Conservation (phyloP, 2,329 filamentous ascomycete genomes). For the Fusarium nygamai region DNA sequence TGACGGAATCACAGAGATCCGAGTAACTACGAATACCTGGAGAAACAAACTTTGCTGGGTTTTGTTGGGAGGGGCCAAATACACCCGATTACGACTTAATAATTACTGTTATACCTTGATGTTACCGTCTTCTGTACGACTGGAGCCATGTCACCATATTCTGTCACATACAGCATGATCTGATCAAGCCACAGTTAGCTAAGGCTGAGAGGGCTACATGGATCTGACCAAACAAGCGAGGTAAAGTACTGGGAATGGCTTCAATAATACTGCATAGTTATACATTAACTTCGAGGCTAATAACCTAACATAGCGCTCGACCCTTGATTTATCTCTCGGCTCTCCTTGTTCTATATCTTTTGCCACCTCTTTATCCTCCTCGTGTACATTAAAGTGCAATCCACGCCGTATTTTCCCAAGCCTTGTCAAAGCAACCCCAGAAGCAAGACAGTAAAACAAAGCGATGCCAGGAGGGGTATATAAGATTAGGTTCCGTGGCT, state of each 20-base stretch:
- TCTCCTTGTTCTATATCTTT: slow-evolving; percentile 7
- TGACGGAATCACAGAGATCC: slow-evolving; percentile 13
- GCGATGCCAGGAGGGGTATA: slow-evolving; percentile 43
- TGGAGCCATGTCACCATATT: slow-evolving; percentile 10
- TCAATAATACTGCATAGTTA: slow-evolving; percentile 5
- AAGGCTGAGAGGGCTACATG: neutral
- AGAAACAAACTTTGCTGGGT: neutral
- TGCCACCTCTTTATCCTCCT: slow-evolving; percentile 20
- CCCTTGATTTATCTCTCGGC: slow-evolving; percentile 12
- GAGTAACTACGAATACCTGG: neutral
- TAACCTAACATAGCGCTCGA: slow-evolving; percentile 6
- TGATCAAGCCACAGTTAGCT: slow-evolving; percentile 1
- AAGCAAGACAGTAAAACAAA: slow-evolving; percentile 33
- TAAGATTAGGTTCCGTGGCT: slow-evolving; percentile 44
- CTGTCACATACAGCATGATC: slow-evolving; percentile 8
- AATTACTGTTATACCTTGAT: slow-evolving; percentile 14
- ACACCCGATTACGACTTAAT: neutral
- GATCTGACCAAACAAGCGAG: slow-evolving; percentile 5
- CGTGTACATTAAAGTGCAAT: slow-evolving; percentile 22
- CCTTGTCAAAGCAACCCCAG: slow-evolving; percentile 11
- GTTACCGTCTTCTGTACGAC: neutral
- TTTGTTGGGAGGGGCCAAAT: neutral
- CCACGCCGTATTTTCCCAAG: slow-evolving; percentile 27
- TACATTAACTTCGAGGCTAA: slow-evolving; percentile 31
- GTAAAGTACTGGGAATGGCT: neutral